phyloP scores from a whole-genome alignment of 2,329 filamentous ascomycete genomes.

The Cladophialophora carrionii region DNA sequence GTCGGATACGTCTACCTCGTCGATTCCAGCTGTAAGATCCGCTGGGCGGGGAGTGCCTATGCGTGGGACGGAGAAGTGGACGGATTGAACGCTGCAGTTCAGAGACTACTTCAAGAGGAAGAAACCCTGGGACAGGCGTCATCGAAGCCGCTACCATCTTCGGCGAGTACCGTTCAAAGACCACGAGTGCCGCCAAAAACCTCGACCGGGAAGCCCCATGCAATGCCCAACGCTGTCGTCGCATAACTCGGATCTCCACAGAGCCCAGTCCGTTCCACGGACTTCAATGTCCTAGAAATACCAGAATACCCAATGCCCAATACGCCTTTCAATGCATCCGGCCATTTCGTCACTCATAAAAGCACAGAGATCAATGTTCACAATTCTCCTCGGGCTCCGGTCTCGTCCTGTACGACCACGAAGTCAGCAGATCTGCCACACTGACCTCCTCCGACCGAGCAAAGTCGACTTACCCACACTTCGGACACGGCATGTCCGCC shows the following conservation, averaged over 20 bases:
- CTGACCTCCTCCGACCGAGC: not conserved
- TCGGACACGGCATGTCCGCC: constrained; percentile 36
- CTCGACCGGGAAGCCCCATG: constrained; percentile 4
- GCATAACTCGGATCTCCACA: constrained; percentile 15
- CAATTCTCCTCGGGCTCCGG: constrained; percentile 27
- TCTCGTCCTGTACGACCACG: constrained; percentile 20
- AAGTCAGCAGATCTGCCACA: constrained; percentile 9
- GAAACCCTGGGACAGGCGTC: constrained; percentile 36
- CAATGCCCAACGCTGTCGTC: constrained; percentile 12
- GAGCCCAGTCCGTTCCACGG: not conserved
- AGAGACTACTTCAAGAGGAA: constrained; percentile 49
- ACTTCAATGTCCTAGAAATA: not conserved
- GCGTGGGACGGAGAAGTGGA: constrained; percentile 49
- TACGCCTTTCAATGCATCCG: not conserved
- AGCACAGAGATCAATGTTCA: constrained; percentile 19
- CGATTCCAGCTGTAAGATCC: constrained; percentile 82
- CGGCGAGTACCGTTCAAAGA: constrained; percentile 13
- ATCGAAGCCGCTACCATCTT: constrained; percentile 19
- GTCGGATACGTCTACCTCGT: constrained; percentile 93
- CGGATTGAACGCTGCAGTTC: constrained; percentile 48
- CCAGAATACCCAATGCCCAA: not conserved
- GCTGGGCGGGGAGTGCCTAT: constrained; percentile 81
- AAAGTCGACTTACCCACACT: constrained; percentile 34
- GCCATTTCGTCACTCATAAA: not conserved
- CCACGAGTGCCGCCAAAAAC: constrained; percentile 12